Evolutionary conservation across 805 yeast species (phyloP), one percentile per base, ranked within the genome.

Genomic region (Teunomyces lycoperdinae): DNA sequence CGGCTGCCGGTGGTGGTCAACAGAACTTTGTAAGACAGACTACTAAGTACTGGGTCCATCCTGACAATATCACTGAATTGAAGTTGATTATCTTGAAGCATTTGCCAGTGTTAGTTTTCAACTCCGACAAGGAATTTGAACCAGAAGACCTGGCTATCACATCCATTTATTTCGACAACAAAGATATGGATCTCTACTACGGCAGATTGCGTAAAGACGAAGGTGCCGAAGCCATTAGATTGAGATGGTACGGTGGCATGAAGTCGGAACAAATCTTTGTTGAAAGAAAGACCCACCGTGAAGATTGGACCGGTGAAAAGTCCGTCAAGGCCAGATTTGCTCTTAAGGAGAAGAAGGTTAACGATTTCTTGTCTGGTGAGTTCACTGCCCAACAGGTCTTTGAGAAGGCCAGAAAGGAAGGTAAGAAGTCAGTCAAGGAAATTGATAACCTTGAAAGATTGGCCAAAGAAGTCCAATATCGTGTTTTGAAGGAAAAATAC

Each of bases 181-280:
- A 83, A 56, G 83, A 85, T 54, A 79, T 94, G 78, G 97, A 94
- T 59, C 76, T 94, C 49, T 94, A 94, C 70, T 87, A 89, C 57
- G 99, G 99, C 31, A 83, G 99, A 68, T 78, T 94, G 60, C 83
- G 94, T 65, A 94, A 94, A 70, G 94, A 89, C 60, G 99, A 94
- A 75, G 99, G 99, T 67, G 99, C 99, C 4, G 99, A 94, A 70
- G 98, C 98, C 17, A 90, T 92, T 55, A 85, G 99, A 71, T 77
- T 94, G 63, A 85, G 99, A 74, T 94, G 99, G 99, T 94, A 94
- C 66, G 99, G 99, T 64, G 97, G 97, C 47, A 94, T 94, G 99
- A 77, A 79, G 46, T 79, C 91, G 1, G 97, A 92, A 57, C 88
- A 87, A 36, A 88, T 92, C 47, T 94, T 94, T 54, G 96, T 92